Evolutionary conservation across 306 rosid genomes (phyloP), one percentile per base, ranked within the genome.

Genomic region (Begonia loranthoides): DNA sequence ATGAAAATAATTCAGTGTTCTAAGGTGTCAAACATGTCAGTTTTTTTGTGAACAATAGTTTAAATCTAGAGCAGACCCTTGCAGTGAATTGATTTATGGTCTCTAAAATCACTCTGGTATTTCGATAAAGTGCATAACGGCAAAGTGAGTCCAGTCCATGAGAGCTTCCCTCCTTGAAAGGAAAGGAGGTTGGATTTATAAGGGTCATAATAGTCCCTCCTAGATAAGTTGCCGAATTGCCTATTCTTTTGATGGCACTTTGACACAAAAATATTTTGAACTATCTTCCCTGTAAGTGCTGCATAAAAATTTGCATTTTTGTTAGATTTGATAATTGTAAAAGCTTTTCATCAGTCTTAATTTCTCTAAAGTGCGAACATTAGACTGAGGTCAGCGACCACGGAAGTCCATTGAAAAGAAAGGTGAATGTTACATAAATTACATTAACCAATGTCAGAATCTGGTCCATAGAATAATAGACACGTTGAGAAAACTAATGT

Each of bases 21-120:
- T 6, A 43, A 65, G 63, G 63, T 57, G 71, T 16, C 67, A 52
- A 17, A 54, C 59, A 52, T 56, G 58, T 60, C 56, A 49, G 55
- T 63, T 74, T 61, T 51, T 28, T 59, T 66, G 51, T 74, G 67
- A 38, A 79, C 59, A 59, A 70, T 61, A 71, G 66, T 62, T 59
- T 76, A 94, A 89, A 65, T 82, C 85, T 72, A 85, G 94, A 89
- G 78, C 94, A 78, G 97, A 90, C 95, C 95, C 72, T 90, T 77
- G 87, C 92, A 77, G 56, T 70, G 81, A 78, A 79, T 66, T 70
- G 66, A 60, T 89, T 78, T 60, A 57, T 51, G 76, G 77, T 52
- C 55, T 60, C 65, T 57, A 73, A 69, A 79, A 75, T 55, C 57
- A 66, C 62, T 68, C 70, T 50, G 66, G 61, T 71, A 68, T 75